These are phyloP conservation scores for Scytalidium lignicola DNA, from an alignment of 2,329 filamentous ascomycete species.

Conservation along the genomic window DNA sequence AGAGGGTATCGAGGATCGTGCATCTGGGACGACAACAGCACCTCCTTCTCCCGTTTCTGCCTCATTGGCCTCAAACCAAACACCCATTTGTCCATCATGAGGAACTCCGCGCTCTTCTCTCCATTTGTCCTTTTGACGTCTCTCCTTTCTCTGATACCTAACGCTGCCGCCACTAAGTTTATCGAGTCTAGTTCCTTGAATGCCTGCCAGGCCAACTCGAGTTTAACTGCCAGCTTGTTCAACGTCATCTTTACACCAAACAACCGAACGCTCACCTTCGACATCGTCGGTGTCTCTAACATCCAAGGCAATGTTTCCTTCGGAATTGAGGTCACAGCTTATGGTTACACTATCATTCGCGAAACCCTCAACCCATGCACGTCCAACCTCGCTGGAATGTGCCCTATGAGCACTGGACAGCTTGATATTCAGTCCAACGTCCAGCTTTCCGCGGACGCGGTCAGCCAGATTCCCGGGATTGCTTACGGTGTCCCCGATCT, in stretches of 20 bases:
- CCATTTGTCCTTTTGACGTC: conserved; percentile 22
- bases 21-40: conserved; percentile 10
- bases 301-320: conserved; percentile 79
- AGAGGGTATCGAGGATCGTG: neutral
- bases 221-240: conserved; percentile 84
- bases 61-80: conserved; percentile 19
- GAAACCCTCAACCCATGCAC: conserved; percentile 72
- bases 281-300: conserved; percentile 76
- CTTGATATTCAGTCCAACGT: conserved; percentile 73
- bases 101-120: conserved; percentile 19
- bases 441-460: conserved; percentile 48
- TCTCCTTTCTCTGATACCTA: conserved; percentile 22
- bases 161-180: conserved; percentile 20
- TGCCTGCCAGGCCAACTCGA: conserved; percentile 76
- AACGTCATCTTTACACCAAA: conserved; percentile 73
- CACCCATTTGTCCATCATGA: conserved; percentile 21
- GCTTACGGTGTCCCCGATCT: conserved; percentile 88
- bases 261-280: conserved; percentile 67
- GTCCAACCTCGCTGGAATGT: conserved; percentile 64
- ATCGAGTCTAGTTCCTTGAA: conserved; percentile 79
- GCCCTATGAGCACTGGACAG: conserved; percentile 83
- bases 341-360: conserved; percentile 70
- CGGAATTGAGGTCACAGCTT: conserved; percentile 71
- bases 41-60: conserved; percentile 4
- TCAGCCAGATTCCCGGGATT: conserved; percentile 69